Evolutionary conservation across 1,284 basidiomycete genomes (phyloP).

Genomic region (Malassezia slooffiae): DNA sequence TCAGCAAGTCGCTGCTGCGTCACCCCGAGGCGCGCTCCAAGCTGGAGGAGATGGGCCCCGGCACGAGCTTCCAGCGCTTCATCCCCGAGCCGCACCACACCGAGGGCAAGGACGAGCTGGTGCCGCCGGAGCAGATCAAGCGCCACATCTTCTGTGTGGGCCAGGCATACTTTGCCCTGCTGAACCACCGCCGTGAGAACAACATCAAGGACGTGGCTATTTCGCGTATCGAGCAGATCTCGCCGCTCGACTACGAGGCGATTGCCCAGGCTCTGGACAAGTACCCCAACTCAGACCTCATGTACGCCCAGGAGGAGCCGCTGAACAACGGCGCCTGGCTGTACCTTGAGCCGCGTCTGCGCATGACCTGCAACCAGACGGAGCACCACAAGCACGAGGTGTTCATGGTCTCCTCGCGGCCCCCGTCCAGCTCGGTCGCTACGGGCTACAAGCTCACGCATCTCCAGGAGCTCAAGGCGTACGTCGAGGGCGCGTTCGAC

Average conservation of each 20-base stretch:
- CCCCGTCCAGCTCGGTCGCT: constrained; percentile 53
- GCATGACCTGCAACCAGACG: constrained; percentile 37
- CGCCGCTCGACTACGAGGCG: constrained; percentile 84
- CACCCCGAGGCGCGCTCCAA: constrained; percentile 81
- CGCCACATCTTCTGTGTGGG: constrained; percentile 70
- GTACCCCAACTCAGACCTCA: constrained; percentile 83
- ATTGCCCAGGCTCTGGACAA: constrained; percentile 54
- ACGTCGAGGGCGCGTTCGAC: constrained; percentile 36
- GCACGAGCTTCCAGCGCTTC: constrained; percentile 85
- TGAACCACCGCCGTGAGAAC: constrained; percentile 50
- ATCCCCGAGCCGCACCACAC: constrained; percentile 68
- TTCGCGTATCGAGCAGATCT: constrained; percentile 83
- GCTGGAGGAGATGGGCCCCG: constrained; percentile 74
- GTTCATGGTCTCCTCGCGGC: constrained; percentile 37
- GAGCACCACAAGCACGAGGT: constrained; percentile 70
- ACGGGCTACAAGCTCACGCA: constrained; percentile 69
- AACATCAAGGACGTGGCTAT: constrained; percentile 77
- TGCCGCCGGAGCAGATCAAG: constrained; percentile 71
- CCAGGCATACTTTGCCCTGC: constrained; percentile 82
- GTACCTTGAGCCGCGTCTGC: constrained; percentile 68
- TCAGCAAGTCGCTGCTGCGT: constrained; percentile 88
- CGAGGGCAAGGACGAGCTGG: constrained; percentile 54
- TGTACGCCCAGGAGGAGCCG: constrained; percentile 87
- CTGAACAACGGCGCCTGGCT: constrained; percentile 65
- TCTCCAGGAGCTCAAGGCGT: constrained; percentile 37